phyloP scores from a whole-genome alignment of 2,329 filamentous ascomycete genomes.

The Nannizziopsis arthrosporioides region DNA sequence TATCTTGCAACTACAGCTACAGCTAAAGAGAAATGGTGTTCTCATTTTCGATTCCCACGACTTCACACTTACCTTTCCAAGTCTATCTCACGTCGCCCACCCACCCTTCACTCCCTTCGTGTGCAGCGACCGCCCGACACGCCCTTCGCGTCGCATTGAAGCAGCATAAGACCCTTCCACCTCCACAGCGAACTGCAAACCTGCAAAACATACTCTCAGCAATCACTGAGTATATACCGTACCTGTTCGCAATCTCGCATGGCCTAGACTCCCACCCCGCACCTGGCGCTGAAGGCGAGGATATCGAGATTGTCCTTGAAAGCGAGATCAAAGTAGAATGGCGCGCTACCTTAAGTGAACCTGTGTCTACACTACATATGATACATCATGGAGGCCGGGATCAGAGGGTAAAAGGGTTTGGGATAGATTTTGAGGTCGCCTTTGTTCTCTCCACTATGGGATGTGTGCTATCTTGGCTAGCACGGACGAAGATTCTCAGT shows the following conservation, averaged over 20 bases:
- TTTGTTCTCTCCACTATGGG: constrained; percentile 69
- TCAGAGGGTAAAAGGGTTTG: constrained; percentile 53
- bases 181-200: constrained; percentile 56
- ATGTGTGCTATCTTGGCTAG: constrained; percentile 59
- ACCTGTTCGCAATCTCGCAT: constrained; percentile 64
- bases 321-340: constrained; percentile 62
- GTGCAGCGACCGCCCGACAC: constrained; percentile 70
- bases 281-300: constrained; percentile 33
- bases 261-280: constrained; percentile 48
- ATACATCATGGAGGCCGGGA: constrained; percentile 29
- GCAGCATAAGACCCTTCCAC: constrained; percentile 73
- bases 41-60: constrained; percentile 77
- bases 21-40: constrained; percentile 59
- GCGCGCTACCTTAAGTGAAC: constrained; percentile 58
- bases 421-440: constrained; percentile 70
- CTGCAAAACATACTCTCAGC: constrained; percentile 58
- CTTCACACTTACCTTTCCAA: constrained; percentile 73
- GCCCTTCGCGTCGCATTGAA: constrained; percentile 76
- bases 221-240: constrained; percentile 69
- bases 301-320: constrained; percentile 55
- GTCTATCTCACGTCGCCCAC: constrained; percentile 64
- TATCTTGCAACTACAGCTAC: neutral
- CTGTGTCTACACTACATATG: constrained; percentile 25
- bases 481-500: constrained; percentile 59
- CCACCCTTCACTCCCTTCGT: constrained; percentile 77